Conservation (phyloP, 129 eudicot species). For the Flaveria sonorensis region DNA sequence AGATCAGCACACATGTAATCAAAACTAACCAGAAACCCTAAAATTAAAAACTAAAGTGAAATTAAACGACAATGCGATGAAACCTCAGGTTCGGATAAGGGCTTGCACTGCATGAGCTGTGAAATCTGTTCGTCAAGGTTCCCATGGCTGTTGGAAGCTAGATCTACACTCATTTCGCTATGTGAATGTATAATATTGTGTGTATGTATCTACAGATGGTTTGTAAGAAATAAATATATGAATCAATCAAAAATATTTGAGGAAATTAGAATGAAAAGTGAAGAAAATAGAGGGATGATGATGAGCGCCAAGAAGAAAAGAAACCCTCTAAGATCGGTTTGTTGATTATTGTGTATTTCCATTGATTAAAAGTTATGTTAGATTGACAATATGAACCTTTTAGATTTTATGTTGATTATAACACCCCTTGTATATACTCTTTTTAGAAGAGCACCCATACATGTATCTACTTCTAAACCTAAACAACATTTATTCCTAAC, state of each 20-base stretch:
- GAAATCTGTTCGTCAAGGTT: slow-evolving; percentile 69
- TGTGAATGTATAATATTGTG: background rate
- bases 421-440: background rate
- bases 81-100: slow-evolving; percentile 72
- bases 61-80: background rate
- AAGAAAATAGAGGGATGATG: slow-evolving; percentile 7
- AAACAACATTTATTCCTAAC: too few species aligned
- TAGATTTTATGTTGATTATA: background rate
- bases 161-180: slow-evolving; percentile 66
- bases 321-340: slow-evolving; percentile 31
- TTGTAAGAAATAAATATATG: background rate
- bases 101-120: slow-evolving; percentile 86
- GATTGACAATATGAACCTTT: background rate
- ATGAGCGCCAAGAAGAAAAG: slow-evolving; percentile 4
- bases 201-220: slow-evolving; percentile 1
- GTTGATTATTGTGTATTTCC: background rate
- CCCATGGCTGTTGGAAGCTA: slow-evolving; percentile 57
- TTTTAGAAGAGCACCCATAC: background rate
- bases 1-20: too few species aligned
- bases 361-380: background rate
- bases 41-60: background rate
- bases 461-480: too few species aligned
- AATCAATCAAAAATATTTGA: background rate
- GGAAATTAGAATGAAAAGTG: slow-evolving; percentile 20
- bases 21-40: background rate